These are phyloP conservation scores for Aristolochia contorta DNA, from an alignment of 164 flowering plant species.

Conservation along the genomic window DNA sequence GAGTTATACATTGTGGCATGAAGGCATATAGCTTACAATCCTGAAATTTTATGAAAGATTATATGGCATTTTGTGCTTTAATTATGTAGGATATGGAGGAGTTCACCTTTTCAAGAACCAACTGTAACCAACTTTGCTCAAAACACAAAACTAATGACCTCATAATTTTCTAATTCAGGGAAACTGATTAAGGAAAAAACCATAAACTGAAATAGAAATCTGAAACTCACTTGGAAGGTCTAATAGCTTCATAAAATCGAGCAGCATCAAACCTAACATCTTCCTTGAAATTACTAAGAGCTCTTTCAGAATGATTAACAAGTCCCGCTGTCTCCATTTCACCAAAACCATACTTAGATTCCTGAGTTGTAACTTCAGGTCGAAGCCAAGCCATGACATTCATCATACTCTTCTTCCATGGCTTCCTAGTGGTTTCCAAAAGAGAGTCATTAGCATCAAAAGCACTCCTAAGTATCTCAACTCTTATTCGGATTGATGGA, in stretches of 20 bases:
- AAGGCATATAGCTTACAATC: too few relatives aligned
- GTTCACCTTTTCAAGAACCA: too few relatives aligned
- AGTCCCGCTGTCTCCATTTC: constrained; percentile 8
- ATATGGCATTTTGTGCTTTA: too few relatives aligned
- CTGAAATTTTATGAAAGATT: too few relatives aligned
- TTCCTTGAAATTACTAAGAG: constrained; percentile 12
- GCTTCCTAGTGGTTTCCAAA: constrained; percentile 42
- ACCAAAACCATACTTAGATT: constrained; percentile 46
- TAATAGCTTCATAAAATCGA: constrained; percentile 81
- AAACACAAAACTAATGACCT: too few relatives aligned
- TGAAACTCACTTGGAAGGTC: constrained; percentile 79
- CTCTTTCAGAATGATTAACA: constrained; percentile 15
- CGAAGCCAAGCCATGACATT: constrained; percentile 84
- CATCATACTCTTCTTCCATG: constrained; percentile 88
- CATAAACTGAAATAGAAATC: not conserved
- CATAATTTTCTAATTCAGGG: not conserved
- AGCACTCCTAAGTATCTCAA: constrained; percentile 52
- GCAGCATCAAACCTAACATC: constrained; percentile 46
- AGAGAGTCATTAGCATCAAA: constrained; percentile 70
- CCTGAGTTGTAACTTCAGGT: constrained; percentile 69
- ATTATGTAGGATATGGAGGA: too few relatives aligned
- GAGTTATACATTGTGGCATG: too few relatives aligned
- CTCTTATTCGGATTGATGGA: constrained; percentile 44
- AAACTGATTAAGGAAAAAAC: not conserved
- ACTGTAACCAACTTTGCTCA: too few relatives aligned